These are phyloP conservation scores for Narthecium ossifragum DNA, from an alignment of 106 monocot genomes.

Conservation along the genomic window DNA sequence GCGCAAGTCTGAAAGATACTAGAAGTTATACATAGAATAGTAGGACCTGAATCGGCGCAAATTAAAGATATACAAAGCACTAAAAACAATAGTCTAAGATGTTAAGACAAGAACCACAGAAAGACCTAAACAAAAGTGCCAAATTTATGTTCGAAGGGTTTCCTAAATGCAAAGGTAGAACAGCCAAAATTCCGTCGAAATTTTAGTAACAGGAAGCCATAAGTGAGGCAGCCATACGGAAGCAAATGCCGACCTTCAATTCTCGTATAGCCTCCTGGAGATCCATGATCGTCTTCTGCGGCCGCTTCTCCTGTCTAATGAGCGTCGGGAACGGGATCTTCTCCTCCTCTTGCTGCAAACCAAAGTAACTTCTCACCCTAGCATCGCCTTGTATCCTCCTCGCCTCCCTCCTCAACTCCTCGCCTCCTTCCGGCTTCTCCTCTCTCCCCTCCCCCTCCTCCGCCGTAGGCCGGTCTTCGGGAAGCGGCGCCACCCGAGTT, in stretches of 20 bases:
- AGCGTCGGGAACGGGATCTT: conserved; percentile 63
- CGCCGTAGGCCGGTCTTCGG: conserved; percentile 38
- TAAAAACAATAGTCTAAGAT: neutral
- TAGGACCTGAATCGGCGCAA: conserved; percentile 3
- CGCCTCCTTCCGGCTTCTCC: conserved; percentile 15
- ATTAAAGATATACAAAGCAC: neutral
- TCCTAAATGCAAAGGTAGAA: too few relatives aligned
- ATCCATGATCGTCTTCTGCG: conserved; percentile 47
- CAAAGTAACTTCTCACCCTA: conserved; percentile 37
- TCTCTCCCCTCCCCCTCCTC: conserved; percentile 18
- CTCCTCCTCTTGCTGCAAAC: conserved; percentile 50
- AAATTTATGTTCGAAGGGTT: too few relatives aligned
- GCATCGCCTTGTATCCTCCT: conserved; percentile 46
- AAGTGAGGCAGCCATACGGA: too few relatives aligned
- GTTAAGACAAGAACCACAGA: too few relatives aligned
- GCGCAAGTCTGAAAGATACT: conserved; percentile 71
- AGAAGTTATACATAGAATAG: conserved; percentile 15
- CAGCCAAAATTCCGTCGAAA: too few relatives aligned
- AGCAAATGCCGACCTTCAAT: conserved; percentile 61
- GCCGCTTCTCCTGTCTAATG: conserved; percentile 49
- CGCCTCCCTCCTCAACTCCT: conserved; percentile 52
- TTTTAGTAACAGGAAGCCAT: too few relatives aligned
- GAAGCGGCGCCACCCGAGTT: conserved; percentile 66
- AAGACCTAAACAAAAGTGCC: too few relatives aligned
- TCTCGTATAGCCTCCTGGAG: conserved; percentile 55